A percentile compares a stretch with the other conserved stretches of the same genome.
These are phyloP conservation scores for Ogataea pignaliae DNA, from an alignment of 805 yeast genomes.

Conservation along the genomic window DNA sequence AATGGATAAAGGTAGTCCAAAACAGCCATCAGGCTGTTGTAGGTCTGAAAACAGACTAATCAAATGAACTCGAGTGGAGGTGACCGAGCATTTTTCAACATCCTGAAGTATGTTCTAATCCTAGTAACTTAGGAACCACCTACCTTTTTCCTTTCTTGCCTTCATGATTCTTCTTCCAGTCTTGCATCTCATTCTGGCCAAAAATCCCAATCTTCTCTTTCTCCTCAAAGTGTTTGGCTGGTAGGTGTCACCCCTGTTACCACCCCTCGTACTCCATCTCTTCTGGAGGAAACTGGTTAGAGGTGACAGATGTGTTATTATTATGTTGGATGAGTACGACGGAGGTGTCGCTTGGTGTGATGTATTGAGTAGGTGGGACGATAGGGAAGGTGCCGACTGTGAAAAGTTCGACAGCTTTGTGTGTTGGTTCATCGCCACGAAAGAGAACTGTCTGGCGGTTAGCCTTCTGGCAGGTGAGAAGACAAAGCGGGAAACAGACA, in stretches of 20 bases:
- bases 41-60: background rate
- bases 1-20: background rate
- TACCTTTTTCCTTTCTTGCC: constrained; percentile 80
- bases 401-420: constrained; percentile 1
- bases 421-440: constrained; percentile 13
- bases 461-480: constrained; percentile 3
- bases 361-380: constrained; percentile 10
- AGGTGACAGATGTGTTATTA: constrained; percentile 15
- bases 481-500: background rate
- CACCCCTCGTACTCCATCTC: constrained; percentile 48
- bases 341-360: constrained; percentile 9
- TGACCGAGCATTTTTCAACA: too few species aligned
- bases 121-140: constrained; percentile 88
- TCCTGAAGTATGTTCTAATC: background rate
- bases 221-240: constrained; percentile 91
- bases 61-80: too few species aligned
- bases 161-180: constrained; percentile 75
- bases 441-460: constrained; percentile 10
- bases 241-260: constrained; percentile 89
- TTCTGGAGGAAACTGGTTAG: constrained; percentile 17
- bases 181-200: constrained; percentile 72
- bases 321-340: constrained; percentile 18
- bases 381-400: constrained; percentile 9
- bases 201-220: constrained; percentile 85
- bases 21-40: background rate